These are phyloP conservation scores for Arachnopeziza araneosa DNA, from an alignment of 2,329 filamentous ascomycete genomes.

Conservation along the genomic window DNA sequence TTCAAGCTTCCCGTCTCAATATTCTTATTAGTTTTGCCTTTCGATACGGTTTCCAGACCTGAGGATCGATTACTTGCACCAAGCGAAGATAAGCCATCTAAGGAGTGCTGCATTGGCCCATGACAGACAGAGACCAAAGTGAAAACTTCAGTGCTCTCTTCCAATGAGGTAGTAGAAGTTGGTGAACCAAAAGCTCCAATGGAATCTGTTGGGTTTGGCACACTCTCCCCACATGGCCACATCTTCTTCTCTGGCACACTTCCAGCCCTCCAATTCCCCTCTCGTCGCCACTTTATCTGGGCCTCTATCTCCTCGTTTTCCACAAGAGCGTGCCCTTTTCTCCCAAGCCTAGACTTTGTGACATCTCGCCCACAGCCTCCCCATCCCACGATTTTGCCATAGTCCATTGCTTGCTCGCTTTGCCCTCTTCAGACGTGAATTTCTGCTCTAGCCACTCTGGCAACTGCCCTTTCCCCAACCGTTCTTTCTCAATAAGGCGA, in stretches of 20 bases:
- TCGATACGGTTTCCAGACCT: background rate
- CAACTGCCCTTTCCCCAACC: background rate
- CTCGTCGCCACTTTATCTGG: slow-evolving; percentile 49
- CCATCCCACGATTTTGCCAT: slow-evolving; percentile 26
- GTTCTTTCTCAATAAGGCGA: background rate
- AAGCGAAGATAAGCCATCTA: no score
- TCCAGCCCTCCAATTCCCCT: slow-evolving; percentile 15
- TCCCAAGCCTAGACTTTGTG: slow-evolving; percentile 47
- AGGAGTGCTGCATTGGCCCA: no score
- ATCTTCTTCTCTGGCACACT: background rate
- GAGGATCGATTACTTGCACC: no score
- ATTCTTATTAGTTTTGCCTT: background rate
- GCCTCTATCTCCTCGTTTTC: slow-evolving; percentile 46
- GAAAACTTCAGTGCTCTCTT: no score
- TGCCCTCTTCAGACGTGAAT: slow-evolving; percentile 1
- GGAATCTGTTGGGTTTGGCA: no score
- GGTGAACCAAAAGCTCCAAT: no score
- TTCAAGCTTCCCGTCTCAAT: background rate
- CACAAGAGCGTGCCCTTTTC: slow-evolving; percentile 42
- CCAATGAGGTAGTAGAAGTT: no score
- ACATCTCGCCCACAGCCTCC: slow-evolving; percentile 49
- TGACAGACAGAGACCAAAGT: no score
- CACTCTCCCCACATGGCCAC: background rate
- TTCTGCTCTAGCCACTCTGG: slow-evolving; percentile 8
- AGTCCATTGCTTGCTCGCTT: slow-evolving; percentile 8